These are phyloP conservation scores for Umbelopsis isabellina DNA, from an alignment of 192 early-diverging fungal species.

Conservation along the genomic window DNA sequence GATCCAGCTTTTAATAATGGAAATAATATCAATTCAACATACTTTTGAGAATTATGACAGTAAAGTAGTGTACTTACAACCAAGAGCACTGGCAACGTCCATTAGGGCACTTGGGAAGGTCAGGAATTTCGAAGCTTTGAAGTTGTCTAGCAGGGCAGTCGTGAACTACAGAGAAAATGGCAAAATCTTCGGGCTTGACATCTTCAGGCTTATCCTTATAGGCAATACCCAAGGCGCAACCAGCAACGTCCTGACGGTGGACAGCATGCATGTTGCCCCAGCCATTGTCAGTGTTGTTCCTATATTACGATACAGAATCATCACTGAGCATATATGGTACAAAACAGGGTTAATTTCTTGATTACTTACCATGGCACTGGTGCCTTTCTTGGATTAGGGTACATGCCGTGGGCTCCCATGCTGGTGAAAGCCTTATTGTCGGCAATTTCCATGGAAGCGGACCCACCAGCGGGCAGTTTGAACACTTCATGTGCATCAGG, in stretches of 20 bases:
- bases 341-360: not conserved
- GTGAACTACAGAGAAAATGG: slow-evolving; percentile 4
- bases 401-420: slow-evolving; percentile 6
- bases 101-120: slow-evolving; percentile 11
- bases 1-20: not conserved
- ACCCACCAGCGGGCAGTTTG: slow-evolving; percentile 11
- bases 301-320: not conserved
- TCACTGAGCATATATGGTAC: not conserved
- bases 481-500: not conserved
- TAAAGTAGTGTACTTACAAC: not conserved
- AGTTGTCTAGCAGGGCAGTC: slow-evolving; percentile 17
- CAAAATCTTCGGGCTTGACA: slow-evolving; percentile 12
- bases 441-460: not conserved
- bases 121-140: slow-evolving; percentile 7
- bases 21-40: not conserved
- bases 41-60: not conserved
- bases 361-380: slow-evolving; percentile 8
- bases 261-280: slow-evolving; percentile 21
- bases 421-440: slow-evolving; percentile 18
- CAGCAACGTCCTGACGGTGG: slow-evolving; percentile 13
- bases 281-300: slow-evolving; percentile 6
- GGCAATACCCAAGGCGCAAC: slow-evolving; percentile 8
- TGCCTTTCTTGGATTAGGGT: slow-evolving; percentile 6
- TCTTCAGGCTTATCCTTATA: slow-evolving; percentile 17
- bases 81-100: slow-evolving; percentile 5